Evolutionary conservation across 371 early-diverging fungal species (phyloP), one percentile per base, ranked within the genome.

Genomic region (Mortierella sp.): DNA sequence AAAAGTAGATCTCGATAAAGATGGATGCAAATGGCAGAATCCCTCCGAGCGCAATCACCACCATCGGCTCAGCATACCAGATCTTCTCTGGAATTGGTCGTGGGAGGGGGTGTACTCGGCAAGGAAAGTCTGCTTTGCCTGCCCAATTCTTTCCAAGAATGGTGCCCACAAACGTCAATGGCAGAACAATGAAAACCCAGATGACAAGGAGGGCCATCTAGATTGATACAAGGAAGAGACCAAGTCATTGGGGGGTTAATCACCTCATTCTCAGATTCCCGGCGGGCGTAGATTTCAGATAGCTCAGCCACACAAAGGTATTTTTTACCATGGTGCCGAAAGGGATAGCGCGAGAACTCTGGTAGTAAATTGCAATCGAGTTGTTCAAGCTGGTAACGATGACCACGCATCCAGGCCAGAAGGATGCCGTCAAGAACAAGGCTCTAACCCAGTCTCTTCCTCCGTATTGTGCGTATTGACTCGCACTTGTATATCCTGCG

Each of bases 1-100:
- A 81, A 66, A 92, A 95, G 68, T 93, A 94, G 58, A 94, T 86
- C 83, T 95, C 95, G 70, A 95, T 92, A 71, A 94, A 95, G 57
- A 94, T 91, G 0, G 91, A 87, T 0, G 84, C 91, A 76, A 95
- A 95, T 0, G 94, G 95, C n/a, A 95, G 79, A 19, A 95, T 68
- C 31, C 94, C 94, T 16, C 89, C 90, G n/a, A 86, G 42, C 0
- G 83, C 78, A 46, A 87, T 87, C 61, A 93, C 82, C 3, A 86
- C 79, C 54, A 82, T 57, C 0, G 91, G 91, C 46, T 91, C 89
- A 6, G 80, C 79, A 26, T 90, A 92, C 90, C 91, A 93, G 10
- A 82, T 64, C 58, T 89, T 90, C 52, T 93, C 93, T 18, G 93
- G 94, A 42, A 94, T 92, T 0, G 89, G 93, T 8, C 93, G 81